Evolutionary conservation across 2,329 filamentous ascomycete species (phyloP).

Genomic region (Microcyclospora tardicrescens): DNA sequence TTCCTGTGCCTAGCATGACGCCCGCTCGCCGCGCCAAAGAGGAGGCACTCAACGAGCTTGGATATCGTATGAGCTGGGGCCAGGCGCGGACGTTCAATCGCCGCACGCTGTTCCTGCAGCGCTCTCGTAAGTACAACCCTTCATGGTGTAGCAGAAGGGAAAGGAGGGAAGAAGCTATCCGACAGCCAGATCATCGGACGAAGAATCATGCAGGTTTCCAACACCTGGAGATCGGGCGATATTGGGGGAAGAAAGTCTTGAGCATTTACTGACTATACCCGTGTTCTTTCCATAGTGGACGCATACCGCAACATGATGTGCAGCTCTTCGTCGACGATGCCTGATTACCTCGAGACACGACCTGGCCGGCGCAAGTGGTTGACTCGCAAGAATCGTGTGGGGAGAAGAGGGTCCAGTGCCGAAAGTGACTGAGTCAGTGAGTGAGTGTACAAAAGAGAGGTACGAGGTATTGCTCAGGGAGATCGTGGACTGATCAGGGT

Average conservation of each 20-base stretch:
- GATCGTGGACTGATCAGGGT: too few relatives aligned
- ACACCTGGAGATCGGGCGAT: neutral
- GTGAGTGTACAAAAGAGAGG: too few relatives aligned
- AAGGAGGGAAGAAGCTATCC: neutral
- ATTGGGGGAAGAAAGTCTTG: neutral
- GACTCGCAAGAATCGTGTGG: constrained; percentile 30
- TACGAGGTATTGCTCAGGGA: too few relatives aligned
- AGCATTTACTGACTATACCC: constrained; percentile 3
- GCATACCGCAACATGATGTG: constrained; percentile 88
- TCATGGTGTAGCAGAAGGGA: neutral
- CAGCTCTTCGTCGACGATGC: constrained; percentile 62
- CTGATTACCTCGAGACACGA: constrained; percentile 79
- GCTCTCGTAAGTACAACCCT: constrained; percentile 59
- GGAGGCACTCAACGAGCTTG: constrained; percentile 81
- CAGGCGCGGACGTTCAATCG: constrained; percentile 86
- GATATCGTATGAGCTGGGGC: constrained; percentile 92
- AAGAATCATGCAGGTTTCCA: too few relatives aligned
- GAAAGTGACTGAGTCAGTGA: too few relatives aligned
- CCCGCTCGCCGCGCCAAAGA: constrained; percentile 63
- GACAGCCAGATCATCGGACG: neutral
- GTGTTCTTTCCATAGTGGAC: constrained; percentile 46
- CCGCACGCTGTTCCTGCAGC: constrained; percentile 75
- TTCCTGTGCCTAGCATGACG: constrained; percentile 63
- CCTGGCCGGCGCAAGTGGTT: constrained; percentile 60
- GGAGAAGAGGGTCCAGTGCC: too few relatives aligned